Base-by-base conservation (phyloP, 305 asterid genomes). In the Rubia tinctorum region DNA sequence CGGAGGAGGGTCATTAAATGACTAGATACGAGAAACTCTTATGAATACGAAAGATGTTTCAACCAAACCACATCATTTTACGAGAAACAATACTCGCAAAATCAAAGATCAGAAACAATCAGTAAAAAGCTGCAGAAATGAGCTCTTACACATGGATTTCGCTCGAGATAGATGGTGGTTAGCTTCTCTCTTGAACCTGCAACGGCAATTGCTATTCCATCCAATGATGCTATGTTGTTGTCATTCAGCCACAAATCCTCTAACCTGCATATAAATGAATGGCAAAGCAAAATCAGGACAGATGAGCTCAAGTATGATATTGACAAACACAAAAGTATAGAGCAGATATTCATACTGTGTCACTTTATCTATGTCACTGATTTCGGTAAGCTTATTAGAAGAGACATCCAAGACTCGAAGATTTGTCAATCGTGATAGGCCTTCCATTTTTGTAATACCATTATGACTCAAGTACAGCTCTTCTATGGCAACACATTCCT, bases 191-290 rank as follows among this genome's bases (percentile, higher is more conserved):
- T 87, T 71, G 88, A 85, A 81, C 94, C 83, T 47, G 91, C 76
- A 80, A 89, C 95, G 64, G 89, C 96, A 80, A 86, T 90, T 30
- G 84, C 86, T 30, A 95, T 83, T 69, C 83, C 89, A 66, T 90
- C 94, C 68, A 95, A 77, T 14, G 97, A 84, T 40, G 86, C 12
- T 78, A 92, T 86, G 76, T 83, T 90, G 83, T 92, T 95, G 86
- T 92, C 98, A 75, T 92, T 95, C 75, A 95, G 96, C 99, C 99
- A 95, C 76, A 95, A 77, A 84, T 95, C 99, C 85, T 95, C 96
- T 76, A 95, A 81, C 81, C 99, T 95, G 92, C 72, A 79, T 40
- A 44, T 30, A 68, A 80, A 71, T 76, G 74, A 76, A 60, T 34
- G 43, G 75, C 12, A 59, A 23, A 56, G 78, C 56, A 67, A 34